phyloP scores from a whole-genome alignment of 164 flowering plant genomes.

The Paratinospora sagittata region DNA sequence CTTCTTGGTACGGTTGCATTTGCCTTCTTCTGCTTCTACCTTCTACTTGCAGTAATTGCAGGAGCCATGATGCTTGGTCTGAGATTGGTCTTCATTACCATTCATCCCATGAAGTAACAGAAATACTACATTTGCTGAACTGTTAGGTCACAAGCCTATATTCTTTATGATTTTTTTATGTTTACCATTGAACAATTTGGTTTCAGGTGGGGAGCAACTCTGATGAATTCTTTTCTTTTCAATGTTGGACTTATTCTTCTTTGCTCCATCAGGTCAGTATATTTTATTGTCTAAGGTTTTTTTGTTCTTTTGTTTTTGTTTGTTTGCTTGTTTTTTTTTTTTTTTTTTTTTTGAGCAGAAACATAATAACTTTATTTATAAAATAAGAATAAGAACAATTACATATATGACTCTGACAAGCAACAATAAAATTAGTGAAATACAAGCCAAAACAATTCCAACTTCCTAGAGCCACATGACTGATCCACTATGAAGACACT shows the following conservation, averaged over 20 bases:
- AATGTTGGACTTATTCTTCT: conserved; percentile 95
- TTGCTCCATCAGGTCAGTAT: conserved; percentile 81
- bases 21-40: conserved; percentile 98
- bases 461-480: too few relatives aligned
- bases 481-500: too few relatives aligned
- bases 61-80: conserved; percentile 98
- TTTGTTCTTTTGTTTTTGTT: too few relatives aligned
- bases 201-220: conserved; percentile 97
- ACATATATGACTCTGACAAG: too few relatives aligned
- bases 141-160: background rate
- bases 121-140: background rate
- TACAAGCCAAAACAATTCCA: too few relatives aligned
- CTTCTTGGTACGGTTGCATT: conserved; percentile 96
- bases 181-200: conserved; percentile 5
- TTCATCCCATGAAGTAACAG: conserved; percentile 96
- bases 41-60: conserved; percentile 88
- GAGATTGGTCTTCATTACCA: conserved; percentile 89
- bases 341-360: too few relatives aligned
- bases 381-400: too few relatives aligned
- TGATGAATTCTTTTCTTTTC: conserved; percentile 94
- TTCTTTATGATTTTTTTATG: conserved; percentile 3
- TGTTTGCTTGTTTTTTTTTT: too few relatives aligned
- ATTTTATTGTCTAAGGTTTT: background rate
- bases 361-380: too few relatives aligned
- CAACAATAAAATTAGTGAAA: too few relatives aligned